These are phyloP conservation scores for Penicillium tannophilum DNA, from an alignment of 495 filamentous ascomycete genomes.

Conservation along the genomic window DNA sequence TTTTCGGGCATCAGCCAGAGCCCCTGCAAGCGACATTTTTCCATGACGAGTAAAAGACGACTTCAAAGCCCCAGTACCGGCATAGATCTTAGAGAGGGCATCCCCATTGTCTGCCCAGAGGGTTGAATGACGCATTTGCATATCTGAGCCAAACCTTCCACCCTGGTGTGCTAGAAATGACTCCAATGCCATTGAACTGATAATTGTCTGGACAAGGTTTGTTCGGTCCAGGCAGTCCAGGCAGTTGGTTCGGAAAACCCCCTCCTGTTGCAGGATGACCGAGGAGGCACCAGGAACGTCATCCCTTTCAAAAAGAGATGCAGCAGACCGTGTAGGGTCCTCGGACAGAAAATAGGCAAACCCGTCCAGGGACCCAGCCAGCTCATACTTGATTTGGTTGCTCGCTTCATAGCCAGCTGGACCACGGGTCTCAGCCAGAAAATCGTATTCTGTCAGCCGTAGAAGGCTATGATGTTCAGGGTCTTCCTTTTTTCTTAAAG, in stretches of 20 bases:
- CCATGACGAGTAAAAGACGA: conserved; percentile 94
- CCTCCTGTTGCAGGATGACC: conserved; percentile 85
- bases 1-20: conserved; percentile 93
- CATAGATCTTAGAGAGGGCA: conserved; percentile 91
- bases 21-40: conserved; percentile 93
- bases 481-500: conserved; percentile 56
- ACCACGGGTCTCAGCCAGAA: conserved; percentile 90
- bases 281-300: conserved; percentile 51
- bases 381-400: conserved; percentile 69
- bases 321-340: conserved; percentile 39
- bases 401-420: conserved; percentile 87
- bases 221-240: conserved; percentile 95
- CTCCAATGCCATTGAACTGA: conserved; percentile 89
- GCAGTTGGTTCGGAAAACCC: conserved; percentile 94
- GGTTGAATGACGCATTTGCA: conserved; percentile 86
- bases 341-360: conserved; percentile 93
- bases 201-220: conserved; percentile 93
- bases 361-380: conserved; percentile 73
- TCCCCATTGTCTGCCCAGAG: conserved; percentile 99
- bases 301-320: conserved; percentile 25
- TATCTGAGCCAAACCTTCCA: conserved; percentile 68
- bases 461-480: conserved; percentile 66
- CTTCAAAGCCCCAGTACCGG: conserved; percentile 92
- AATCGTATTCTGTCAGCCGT: conserved; percentile 84
- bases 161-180: conserved; percentile 70